Percentiles rank a stretch among this genome's conserved stretches.
Evolutionary conservation across 2,329 filamentous ascomycete genomes (phyloP).

Genomic region (Atkinsonella hypoxylon): DNA sequence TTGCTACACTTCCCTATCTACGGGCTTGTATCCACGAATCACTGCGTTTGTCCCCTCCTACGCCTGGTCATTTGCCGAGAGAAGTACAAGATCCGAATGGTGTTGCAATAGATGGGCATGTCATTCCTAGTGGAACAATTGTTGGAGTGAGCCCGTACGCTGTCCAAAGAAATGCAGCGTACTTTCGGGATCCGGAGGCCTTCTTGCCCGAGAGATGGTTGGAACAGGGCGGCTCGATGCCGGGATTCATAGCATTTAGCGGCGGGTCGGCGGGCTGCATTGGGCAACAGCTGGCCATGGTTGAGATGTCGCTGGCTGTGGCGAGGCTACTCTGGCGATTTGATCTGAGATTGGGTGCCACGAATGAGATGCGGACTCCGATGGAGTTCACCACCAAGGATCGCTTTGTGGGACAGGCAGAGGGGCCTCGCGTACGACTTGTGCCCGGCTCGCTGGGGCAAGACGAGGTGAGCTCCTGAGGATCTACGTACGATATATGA

Average conservation of each 20-base stretch:
- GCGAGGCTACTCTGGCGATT: neutral
- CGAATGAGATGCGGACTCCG: neutral
- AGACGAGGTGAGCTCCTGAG: neutral
- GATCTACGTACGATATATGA: no score
- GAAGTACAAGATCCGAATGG: constrained; percentile 3
- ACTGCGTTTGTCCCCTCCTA: constrained; percentile 13
- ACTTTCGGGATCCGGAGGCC: constrained; percentile 1
- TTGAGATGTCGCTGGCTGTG: neutral
- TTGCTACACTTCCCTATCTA: constrained; percentile 12
- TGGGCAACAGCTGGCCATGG: neutral
- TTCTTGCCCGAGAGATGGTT: constrained; percentile 7
- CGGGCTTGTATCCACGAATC: constrained; percentile 15
- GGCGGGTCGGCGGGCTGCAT: constrained; percentile 3
- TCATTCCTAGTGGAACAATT: neutral
- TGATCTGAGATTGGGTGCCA: neutral
- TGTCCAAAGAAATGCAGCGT: neutral
- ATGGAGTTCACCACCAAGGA: neutral
- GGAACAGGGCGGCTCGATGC: neutral
- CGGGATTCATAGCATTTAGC: neutral
- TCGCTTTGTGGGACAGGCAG: neutral
- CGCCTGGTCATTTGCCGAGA: constrained; percentile 10
- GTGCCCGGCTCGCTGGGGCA: neutral
- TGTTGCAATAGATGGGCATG: neutral
- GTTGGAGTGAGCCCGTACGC: neutral
- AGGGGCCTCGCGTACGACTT: neutral